A percentile compares a stretch with the other conserved stretches of the same genome.
Evolutionary conservation across 1,284 basidiomycete species (phyloP).

Genomic region (Irpex sp.): DNA sequence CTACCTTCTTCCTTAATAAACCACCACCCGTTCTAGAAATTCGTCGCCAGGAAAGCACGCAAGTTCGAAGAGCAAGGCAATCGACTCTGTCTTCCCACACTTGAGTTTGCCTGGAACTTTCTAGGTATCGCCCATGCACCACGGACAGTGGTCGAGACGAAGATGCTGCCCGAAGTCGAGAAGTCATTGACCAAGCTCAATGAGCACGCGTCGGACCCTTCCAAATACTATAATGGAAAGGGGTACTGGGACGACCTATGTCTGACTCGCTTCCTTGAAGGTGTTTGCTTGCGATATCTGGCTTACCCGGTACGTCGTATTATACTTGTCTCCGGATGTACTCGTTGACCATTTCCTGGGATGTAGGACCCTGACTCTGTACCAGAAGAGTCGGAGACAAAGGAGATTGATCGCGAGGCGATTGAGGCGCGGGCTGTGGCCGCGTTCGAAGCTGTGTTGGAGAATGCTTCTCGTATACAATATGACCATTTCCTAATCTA

Average conservation of each 20-base stretch:
- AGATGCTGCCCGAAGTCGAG: constrained; percentile 56
- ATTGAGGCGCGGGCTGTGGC: constrained; percentile 47
- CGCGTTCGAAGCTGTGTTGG: constrained; percentile 68
- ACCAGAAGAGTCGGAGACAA: constrained; percentile 31
- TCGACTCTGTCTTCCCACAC: constrained; percentile 70
- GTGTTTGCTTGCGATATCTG: constrained; percentile 75
- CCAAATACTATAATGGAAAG: constrained; percentile 45
- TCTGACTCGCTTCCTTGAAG: constrained; percentile 79
- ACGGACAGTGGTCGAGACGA: constrained; percentile 38
- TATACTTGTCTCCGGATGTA: background rate
- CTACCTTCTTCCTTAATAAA: too few species aligned
- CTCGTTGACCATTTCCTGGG: background rate
- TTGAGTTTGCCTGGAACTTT: constrained; percentile 85
- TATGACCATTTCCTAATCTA: constrained; percentile 81
- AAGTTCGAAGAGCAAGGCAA: constrained; percentile 76
- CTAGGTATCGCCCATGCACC: constrained; percentile 65
- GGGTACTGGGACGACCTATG: constrained; percentile 88
- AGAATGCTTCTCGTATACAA: constrained; percentile 68
- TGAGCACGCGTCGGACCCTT: constrained; percentile 35
- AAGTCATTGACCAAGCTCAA: constrained; percentile 35
- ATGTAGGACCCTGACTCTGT: constrained; percentile 50
- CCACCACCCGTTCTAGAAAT: too few species aligned
- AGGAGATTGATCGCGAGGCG: constrained; percentile 28
- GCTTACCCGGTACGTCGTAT: constrained; percentile 65
- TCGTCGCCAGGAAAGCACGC: constrained; percentile 82